A percentile compares a stretch with the other conserved stretches of the same genome.
phyloP scores from a whole-genome alignment of 768 basidiomycete genomes.

The Melanogaster broomeanus region DNA sequence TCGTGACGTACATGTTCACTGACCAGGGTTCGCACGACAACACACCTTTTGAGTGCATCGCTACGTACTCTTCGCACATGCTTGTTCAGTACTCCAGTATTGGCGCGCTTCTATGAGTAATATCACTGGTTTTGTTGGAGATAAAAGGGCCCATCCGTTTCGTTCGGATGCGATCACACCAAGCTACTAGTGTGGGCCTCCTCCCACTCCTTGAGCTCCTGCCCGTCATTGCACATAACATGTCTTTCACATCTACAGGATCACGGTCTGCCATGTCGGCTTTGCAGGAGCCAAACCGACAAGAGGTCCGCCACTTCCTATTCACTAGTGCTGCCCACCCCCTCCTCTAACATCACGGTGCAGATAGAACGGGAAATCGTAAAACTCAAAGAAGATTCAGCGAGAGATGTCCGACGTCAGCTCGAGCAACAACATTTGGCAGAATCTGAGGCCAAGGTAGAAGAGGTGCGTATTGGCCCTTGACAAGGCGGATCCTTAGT shows the following conservation, averaged over 20 bases:
- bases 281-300: too few relatives aligned
- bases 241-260: background rate
- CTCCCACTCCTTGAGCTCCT: background rate
- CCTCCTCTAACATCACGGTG: background rate
- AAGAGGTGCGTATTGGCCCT: slow-evolving; percentile 5
- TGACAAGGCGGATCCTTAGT: background rate
- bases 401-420: too few relatives aligned
- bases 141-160: background rate
- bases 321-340: background rate
- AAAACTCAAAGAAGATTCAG: slow-evolving; percentile 22
- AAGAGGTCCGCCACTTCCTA: too few relatives aligned
- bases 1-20: too few relatives aligned
- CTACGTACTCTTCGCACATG: background rate
- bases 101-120: background rate
- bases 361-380: slow-evolving; percentile 23
- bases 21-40: too few relatives aligned
- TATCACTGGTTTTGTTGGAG: background rate
- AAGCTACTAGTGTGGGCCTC: background rate
- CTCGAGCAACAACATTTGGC: too few relatives aligned
- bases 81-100: background rate
- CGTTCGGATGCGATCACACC: background rate
- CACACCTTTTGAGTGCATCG: background rate
- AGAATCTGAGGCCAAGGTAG: background rate
- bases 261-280: background rate
- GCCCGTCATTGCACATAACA: background rate